Conservation (phyloP, 2,329 filamentous ascomycete genomes). For the Ophiocordyceps sinensis region DNA sequence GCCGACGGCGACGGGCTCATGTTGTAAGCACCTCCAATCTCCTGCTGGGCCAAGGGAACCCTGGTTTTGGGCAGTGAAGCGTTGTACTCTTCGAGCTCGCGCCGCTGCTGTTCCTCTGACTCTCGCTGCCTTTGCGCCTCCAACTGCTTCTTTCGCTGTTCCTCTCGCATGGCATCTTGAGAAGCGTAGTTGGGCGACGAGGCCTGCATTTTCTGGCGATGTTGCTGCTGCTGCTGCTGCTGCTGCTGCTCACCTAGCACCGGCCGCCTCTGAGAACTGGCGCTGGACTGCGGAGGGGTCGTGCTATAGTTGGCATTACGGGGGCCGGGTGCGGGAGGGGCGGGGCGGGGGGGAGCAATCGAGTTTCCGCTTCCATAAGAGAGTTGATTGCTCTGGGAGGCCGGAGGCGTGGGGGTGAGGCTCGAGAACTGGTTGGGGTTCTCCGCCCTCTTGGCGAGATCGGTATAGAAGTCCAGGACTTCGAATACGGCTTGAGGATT, state of each 20-base stretch:
- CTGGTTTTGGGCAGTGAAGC: conserved; percentile 74
- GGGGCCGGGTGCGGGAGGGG: conserved; percentile 28
- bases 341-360: conserved; percentile 56
- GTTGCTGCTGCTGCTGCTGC: conserved; percentile 40
- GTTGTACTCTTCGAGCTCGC: conserved; percentile 80
- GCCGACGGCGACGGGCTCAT: conserved; percentile 24
- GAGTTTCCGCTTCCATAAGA: conserved; percentile 40
- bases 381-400: conserved; percentile 46
- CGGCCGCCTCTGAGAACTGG: conserved; percentile 30
- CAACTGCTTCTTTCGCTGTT: conserved; percentile 46
- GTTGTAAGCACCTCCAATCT: conserved; percentile 59
- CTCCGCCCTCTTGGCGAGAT: conserved; percentile 62
- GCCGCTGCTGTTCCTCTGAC: conserved; percentile 51
- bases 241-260: conserved; percentile 24
- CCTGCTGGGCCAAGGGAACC: conserved; percentile 72
- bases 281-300: conserved; percentile 18
- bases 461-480: conserved; percentile 73
- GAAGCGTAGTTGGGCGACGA: conserved; percentile 39
- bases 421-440: conserved; percentile 55
- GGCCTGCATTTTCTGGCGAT: conserved; percentile 43
- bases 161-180: conserved; percentile 35
- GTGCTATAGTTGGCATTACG: conserved; percentile 29
- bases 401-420: conserved; percentile 50
- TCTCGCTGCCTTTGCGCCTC: conserved; percentile 44
- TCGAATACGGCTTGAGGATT: conserved; percentile 80